phyloP scores from a whole-genome alignment of 2,329 filamentous ascomycete species.

The Diaporthe eres region DNA sequence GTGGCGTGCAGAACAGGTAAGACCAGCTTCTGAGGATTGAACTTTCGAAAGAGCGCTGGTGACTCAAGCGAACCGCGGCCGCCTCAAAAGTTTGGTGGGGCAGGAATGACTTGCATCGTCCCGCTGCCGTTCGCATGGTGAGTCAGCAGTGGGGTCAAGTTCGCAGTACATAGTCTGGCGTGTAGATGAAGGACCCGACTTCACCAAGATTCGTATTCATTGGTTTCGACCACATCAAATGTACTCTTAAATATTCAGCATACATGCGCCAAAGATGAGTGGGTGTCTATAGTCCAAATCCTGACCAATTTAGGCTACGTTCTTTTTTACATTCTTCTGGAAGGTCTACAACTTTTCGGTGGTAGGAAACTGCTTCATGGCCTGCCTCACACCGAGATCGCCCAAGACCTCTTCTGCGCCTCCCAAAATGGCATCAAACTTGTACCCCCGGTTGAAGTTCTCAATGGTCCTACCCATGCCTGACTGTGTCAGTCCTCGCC shows the following conservation, averaged over 20 bases:
- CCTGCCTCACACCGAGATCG: constrained; percentile 86
- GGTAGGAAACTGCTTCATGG: constrained; percentile 67
- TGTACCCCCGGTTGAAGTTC: constrained; percentile 87
- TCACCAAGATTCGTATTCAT: background rate
- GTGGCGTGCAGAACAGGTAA: background rate
- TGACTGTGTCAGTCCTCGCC: constrained; percentile 82
- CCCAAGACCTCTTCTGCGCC: constrained; percentile 87
- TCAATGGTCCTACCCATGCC: constrained; percentile 89
- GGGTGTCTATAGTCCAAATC: background rate
- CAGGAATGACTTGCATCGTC: constrained; percentile 2
- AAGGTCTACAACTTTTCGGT: too few species aligned
- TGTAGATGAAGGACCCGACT: background rate
- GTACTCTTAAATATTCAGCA: background rate
- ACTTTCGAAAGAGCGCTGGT: background rate
- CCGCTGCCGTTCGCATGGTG: background rate
- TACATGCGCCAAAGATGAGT: background rate
- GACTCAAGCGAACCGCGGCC: constrained; percentile 14
- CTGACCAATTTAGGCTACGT: background rate
- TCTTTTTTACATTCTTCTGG: too few species aligned
- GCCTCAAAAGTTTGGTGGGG: constrained; percentile 31
- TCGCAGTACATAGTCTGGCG: background rate
- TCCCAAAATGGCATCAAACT: constrained; percentile 84
- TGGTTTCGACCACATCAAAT: too few species aligned
- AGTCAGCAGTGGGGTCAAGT: background rate
- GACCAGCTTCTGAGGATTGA: background rate